These are phyloP conservation scores for Theobroma cacao DNA, from an alignment of 345 rosid genomes.

Conservation along the genomic window DNA sequence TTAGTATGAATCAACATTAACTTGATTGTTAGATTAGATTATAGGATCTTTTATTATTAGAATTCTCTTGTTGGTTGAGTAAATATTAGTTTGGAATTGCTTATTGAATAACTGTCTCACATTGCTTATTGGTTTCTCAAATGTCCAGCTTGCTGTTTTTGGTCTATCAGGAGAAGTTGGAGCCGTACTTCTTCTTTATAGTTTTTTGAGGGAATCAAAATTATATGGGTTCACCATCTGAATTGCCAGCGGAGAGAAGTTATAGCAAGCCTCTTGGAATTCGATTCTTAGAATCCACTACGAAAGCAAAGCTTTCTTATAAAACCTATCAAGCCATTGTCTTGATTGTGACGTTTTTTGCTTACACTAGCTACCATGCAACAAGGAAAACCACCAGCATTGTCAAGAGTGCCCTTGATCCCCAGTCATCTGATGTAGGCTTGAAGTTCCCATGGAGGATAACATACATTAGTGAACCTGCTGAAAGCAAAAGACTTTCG, in stretches of 20 bases:
- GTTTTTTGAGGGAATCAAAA: not conserved
- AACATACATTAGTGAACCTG: constrained; percentile 24
- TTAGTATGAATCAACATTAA: not conserved
- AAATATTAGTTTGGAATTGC: not conserved
- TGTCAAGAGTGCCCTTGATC: constrained; percentile 91
- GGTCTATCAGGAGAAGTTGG: constrained; percentile 13
- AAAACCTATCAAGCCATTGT: constrained; percentile 69
- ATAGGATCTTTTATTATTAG: not conserved
- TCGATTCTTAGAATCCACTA: constrained; percentile 45
- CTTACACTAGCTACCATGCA: constrained; percentile 82
- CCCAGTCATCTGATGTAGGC: constrained; percentile 40
- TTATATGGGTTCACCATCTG: constrained; percentile 57
- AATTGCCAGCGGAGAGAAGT: constrained; percentile 17
- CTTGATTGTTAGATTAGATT: not conserved
- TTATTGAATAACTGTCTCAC: not conserved
- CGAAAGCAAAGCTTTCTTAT: constrained; percentile 53
- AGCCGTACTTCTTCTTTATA: not conserved
- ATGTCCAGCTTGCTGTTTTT: constrained; percentile 19
- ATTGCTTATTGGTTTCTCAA: not conserved
- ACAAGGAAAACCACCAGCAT: constrained; percentile 89
- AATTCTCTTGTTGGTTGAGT: constrained; percentile 6
- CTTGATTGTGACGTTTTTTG: constrained; percentile 75
- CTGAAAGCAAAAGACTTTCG: constrained; percentile 20
- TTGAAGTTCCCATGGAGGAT: constrained; percentile 38
- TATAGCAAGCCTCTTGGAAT: constrained; percentile 67